A percentile compares a stretch with the other conserved stretches of the same genome.
These are phyloP conservation scores for Pythium phragmiticola DNA, from an alignment of 352 stramenopile species.

Conservation along the genomic window DNA sequence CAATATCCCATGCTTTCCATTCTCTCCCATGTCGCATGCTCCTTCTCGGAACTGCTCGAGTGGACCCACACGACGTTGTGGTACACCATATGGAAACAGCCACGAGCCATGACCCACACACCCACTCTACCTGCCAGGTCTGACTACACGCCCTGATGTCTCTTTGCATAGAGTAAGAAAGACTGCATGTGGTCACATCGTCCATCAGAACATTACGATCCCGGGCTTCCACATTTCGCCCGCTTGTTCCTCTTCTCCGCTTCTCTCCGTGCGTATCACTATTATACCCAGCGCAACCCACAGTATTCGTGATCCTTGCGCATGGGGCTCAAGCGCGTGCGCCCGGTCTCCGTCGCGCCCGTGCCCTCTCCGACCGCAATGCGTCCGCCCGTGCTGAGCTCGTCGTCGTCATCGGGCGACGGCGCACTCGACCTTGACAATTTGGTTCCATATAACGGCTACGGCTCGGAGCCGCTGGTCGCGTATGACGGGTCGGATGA, in stretches of 20 bases:
- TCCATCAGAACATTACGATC: not conserved
- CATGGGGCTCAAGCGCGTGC: slow-evolving; percentile 23
- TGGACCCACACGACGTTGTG: slow-evolving; percentile 8
- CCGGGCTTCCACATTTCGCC: not conserved
- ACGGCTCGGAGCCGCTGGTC: not conserved
- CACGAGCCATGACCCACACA: not conserved
- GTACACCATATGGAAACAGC: not conserved
- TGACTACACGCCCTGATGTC: slow-evolving; percentile 10
- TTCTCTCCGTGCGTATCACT: not conserved
- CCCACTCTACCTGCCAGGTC: slow-evolving; percentile 1
- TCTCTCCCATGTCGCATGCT: not conserved
- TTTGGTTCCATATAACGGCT: not conserved
- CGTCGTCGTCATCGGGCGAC: slow-evolving; percentile 11
- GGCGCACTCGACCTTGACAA: not conserved
- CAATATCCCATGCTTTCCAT: not conserved
- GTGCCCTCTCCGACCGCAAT: not conserved
- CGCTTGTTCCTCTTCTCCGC: not conserved
- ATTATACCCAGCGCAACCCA: not conserved
- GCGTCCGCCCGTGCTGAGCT: slow-evolving; percentile 1
- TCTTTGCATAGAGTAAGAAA: not conserved
- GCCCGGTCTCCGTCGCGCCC: not conserved
- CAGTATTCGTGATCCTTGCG: not conserved
- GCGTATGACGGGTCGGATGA: not conserved
- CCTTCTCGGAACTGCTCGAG: not conserved
- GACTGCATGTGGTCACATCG: not conserved